phyloP scores from a whole-genome alignment of 179 eudicot species.

The Silene noctiflora region DNA sequence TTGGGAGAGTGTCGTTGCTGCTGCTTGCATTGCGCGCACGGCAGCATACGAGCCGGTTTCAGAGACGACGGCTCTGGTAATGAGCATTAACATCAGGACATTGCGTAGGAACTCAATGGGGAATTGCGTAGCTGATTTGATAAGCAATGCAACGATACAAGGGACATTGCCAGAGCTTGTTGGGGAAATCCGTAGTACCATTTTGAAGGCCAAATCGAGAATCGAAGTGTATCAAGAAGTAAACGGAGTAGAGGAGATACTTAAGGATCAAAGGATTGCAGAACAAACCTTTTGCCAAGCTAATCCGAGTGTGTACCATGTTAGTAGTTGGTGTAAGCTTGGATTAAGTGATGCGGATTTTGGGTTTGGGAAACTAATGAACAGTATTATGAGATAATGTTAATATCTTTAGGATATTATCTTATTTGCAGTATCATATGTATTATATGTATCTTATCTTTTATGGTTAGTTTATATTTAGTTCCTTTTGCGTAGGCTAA shows the following conservation, averaged over 20 bases:
- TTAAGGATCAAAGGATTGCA: not conserved
- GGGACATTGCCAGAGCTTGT: constrained; percentile 7
- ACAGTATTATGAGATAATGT: too few species aligned
- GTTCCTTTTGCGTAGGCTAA: too few species aligned
- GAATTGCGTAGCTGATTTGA: not conserved
- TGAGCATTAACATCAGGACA: constrained; percentile 3
- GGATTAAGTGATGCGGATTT: constrained; percentile 18
- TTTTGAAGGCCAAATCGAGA: not conserved
- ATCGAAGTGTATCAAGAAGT: not conserved
- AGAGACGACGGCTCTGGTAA: not conserved
- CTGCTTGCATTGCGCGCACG: not conserved
- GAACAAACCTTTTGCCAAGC: not conserved
- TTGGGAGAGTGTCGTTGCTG: constrained; percentile 2
- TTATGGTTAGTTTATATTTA: too few species aligned
- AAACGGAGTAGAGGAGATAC: not conserved
- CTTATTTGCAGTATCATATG: too few species aligned
- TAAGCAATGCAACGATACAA: not conserved
- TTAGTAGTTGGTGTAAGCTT: constrained; percentile 16
- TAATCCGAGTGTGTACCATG: not conserved
- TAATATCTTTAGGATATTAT: too few species aligned
- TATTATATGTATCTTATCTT: too few species aligned
- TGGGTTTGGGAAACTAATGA: constrained; percentile 23
- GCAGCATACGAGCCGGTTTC: not conserved
- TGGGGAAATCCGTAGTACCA: not conserved
- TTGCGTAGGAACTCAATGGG: constrained; percentile 15